Base-by-base conservation (phyloP, 306 rosid species). In the Quercus robur region DNA sequence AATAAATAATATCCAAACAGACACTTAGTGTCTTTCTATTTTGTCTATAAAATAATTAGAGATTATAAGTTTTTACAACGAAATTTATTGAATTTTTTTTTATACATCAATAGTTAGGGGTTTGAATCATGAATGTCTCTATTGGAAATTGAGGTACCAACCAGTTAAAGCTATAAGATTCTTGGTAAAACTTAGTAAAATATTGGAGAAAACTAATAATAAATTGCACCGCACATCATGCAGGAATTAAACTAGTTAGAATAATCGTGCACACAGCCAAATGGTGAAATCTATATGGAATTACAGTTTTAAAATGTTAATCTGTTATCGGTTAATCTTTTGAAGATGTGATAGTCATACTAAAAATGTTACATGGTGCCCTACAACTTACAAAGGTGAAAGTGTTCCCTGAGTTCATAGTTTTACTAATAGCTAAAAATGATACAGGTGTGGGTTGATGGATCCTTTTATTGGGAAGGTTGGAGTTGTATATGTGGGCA, bases 401-500 rank as follows among this genome's bases (percentile, higher is more conserved):
- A 41, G 3, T 41, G 26, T 66, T 71, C 28, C 38, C 25, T 49
- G 15, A 81, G 77, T 76, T 74, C 14, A 63, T 80, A 64, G 46
- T 81, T 78, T 74, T 56, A 74, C 78, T 82, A 84, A 75, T 71
- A 82, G 78, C 82, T 68, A 70, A 78, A 66, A n/a, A 54, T 68
- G 72, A 71, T 20, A 46, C 74, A 57, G 75, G 35, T 51, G 25
- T 31, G 52, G 64, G 75, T 71, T 82, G 85, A 78, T 82, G 85
- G 75, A 75, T 77, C 84, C 75, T 19, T 76, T 77, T 88, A 80
- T 71, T 85, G 91, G 68, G 75, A 86, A 9, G 83, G 79, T 38
- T 85, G 88, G 69, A 89, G 88, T 88, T 75, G 89, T 77, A 84
- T 82, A 77, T 96, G 99, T 15, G 97, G 93, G 77, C 99, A 96